Conservation (phyloP, 768 basidiomycete species). For the Rhodotorula toruloides region DNA sequence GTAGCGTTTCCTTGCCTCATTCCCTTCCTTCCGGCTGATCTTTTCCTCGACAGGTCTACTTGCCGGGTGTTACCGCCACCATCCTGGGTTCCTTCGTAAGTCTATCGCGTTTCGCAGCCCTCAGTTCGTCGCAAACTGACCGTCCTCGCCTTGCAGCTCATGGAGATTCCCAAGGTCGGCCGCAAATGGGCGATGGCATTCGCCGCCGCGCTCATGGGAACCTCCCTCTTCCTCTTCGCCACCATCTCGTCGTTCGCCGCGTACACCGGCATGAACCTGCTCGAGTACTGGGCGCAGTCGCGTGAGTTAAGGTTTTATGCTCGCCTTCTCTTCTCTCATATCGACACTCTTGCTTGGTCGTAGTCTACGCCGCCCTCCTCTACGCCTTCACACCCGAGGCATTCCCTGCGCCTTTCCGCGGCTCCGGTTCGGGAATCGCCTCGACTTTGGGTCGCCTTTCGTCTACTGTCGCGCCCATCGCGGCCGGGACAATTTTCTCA, state of each 20-base stretch:
- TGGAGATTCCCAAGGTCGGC: constrained; percentile 24
- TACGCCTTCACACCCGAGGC: constrained; percentile 22
- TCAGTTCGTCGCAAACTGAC: too few relatives aligned
- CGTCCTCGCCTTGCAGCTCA: constrained; percentile 12
- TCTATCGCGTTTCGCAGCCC: not conserved
- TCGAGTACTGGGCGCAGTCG: constrained; percentile 33
- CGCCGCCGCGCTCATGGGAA: constrained; percentile 19
- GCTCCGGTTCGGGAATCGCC: constrained; percentile 15
- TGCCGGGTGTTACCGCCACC: constrained; percentile 20
- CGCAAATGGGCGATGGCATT: constrained; percentile 24
- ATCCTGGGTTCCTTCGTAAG: constrained; percentile 19
- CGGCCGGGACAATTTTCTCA: constrained; percentile 27
- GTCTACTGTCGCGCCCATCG: constrained; percentile 22
- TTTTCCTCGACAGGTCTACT: not conserved
- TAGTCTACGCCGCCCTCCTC: constrained; percentile 27
- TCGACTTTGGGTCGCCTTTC: constrained; percentile 22
- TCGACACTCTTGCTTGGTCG: not conserved
- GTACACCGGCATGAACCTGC: constrained; percentile 16
- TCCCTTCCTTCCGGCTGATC: not conserved
- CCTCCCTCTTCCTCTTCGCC: constrained; percentile 28
- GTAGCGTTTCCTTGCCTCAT: not conserved
- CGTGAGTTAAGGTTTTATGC: not conserved
- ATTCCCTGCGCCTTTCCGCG: constrained; percentile 12
- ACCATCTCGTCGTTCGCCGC: not conserved
- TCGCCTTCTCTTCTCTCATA: not conserved